Conservation (phyloP, 2,329 filamentous ascomycete species). For the Phymatotrichopsis omnivora region DNA sequence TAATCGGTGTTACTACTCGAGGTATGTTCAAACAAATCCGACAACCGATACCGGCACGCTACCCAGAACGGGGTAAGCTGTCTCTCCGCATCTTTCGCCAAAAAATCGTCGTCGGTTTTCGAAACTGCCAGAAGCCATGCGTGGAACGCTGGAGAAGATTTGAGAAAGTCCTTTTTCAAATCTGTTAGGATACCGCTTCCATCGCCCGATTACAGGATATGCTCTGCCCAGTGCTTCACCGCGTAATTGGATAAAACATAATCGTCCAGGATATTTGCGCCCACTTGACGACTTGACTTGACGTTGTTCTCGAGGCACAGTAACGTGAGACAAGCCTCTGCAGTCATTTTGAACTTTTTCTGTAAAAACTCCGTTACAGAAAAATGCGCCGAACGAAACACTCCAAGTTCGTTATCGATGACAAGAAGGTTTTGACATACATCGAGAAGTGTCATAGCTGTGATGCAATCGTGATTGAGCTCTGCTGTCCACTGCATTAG, state of each 20-base stretch:
- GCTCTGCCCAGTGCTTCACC: conserved; percentile 2
- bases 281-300: no score
- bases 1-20: background rate
- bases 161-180: background rate
- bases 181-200: background rate
- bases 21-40: background rate
- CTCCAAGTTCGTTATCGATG: conserved; percentile 5
- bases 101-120: background rate
- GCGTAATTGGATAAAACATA: conserved; percentile 5
- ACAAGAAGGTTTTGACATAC: conserved; percentile 20
- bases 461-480: background rate
- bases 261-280: no score
- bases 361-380: conserved; percentile 13
- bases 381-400: conserved; percentile 16
- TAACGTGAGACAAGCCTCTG: background rate
- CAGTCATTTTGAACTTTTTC: background rate
- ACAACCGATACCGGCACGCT: background rate
- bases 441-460: background rate
- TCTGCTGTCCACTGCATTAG: no score
- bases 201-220: background rate
- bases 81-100: background rate
- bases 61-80: background rate
- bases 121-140: background rate
- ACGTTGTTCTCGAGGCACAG: no score
- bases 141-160: background rate